Evolutionary conservation across 306 rosid species (phyloP).

Genomic region (Cucumis hystrix): DNA sequence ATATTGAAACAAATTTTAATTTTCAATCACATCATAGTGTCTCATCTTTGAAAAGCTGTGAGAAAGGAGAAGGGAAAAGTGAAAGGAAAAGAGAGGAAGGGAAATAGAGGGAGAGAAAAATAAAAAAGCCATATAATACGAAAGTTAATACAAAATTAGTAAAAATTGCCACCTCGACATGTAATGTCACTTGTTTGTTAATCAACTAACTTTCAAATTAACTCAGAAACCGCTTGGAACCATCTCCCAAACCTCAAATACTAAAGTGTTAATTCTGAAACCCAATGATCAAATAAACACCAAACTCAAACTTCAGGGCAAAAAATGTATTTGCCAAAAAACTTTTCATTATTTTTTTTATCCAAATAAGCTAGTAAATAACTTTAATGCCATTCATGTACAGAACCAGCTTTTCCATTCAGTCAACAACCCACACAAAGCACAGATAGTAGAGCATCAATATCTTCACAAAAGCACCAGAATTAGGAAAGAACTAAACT

Average conservation of each 20-base stretch:
- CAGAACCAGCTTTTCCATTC: background rate
- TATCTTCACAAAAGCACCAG: too few species aligned
- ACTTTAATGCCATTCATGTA: background rate
- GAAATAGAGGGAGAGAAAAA: background rate
- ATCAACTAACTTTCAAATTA: background rate
- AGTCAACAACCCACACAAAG: too few species aligned
- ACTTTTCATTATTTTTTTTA: background rate
- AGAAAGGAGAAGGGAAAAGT: background rate
- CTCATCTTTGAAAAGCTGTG: background rate
- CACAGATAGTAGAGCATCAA: too few species aligned
- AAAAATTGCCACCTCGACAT: background rate
- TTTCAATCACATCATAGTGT: background rate
- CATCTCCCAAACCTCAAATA: background rate
- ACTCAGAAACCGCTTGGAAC: background rate
- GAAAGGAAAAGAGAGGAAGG: background rate
- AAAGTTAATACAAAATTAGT: background rate
- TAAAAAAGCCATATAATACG: background rate
- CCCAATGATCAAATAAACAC: background rate
- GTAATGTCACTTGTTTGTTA: background rate
- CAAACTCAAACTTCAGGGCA: background rate
- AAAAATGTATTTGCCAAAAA: background rate
- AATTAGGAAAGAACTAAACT: too few species aligned
- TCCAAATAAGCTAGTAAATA: background rate
- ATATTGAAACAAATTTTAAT: background rate
- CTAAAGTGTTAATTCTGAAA: background rate